These are phyloP conservation scores for Fusarium musae DNA, from an alignment of 2,329 filamentous ascomycete species.

Conservation along the genomic window DNA sequence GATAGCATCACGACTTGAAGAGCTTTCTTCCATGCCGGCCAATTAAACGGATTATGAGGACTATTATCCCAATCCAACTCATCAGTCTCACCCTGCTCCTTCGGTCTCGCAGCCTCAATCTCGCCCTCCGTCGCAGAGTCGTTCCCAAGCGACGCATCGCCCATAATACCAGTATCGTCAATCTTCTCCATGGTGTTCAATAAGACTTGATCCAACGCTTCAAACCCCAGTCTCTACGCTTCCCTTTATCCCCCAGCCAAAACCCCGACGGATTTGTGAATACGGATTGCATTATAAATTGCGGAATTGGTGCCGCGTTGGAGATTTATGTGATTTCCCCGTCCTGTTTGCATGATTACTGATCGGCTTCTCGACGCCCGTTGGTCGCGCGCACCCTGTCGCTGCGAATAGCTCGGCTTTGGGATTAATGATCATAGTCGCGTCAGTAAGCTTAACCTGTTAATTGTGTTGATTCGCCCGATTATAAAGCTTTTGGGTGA, in stretches of 20 bases:
- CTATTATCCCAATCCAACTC: constrained; percentile 51
- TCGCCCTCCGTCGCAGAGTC: constrained; percentile 39
- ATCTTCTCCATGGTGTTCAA: constrained; percentile 18
- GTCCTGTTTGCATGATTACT: constrained; percentile 21
- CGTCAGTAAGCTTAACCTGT: not conserved
- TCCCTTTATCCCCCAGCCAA: not conserved
- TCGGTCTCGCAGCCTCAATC: constrained; percentile 44
- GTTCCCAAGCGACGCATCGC: constrained; percentile 2
- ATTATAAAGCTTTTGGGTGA: not conserved
- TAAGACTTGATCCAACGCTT: not conserved
- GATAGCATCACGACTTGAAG: constrained; percentile 53
- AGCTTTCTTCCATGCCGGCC: constrained; percentile 56
- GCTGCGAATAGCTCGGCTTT: not conserved
- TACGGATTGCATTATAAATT: not conserved
- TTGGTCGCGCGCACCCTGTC: not conserved
- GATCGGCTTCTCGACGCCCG: constrained; percentile 8
- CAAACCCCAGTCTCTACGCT: not conserved
- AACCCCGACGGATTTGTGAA: not conserved
- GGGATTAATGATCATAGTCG: constrained; percentile 28
- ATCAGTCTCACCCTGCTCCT: not conserved
- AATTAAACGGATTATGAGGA: constrained; percentile 63
- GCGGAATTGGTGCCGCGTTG: not conserved
- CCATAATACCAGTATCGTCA: not conserved
- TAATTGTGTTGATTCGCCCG: not conserved
- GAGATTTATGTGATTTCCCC: not conserved